Conservation (phyloP, 2,329 filamentous ascomycete genomes). For the Aureobasidium namibiae region DNA sequence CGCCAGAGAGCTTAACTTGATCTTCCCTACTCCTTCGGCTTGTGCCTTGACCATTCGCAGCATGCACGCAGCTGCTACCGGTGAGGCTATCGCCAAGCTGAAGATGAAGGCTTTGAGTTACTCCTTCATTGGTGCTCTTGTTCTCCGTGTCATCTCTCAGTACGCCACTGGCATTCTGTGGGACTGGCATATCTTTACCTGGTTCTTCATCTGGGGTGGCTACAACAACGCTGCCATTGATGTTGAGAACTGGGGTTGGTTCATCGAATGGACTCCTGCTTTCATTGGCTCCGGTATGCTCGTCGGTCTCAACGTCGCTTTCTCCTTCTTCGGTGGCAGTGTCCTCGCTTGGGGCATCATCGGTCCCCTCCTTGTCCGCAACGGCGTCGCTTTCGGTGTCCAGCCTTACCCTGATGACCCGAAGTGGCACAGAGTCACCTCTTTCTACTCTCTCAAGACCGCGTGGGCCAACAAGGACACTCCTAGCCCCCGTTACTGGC, state of each 20-base stretch:
- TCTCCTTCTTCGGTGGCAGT: slow-evolving; percentile 49
- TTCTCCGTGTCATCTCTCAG: slow-evolving; percentile 46
- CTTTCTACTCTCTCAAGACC: slow-evolving; percentile 32
- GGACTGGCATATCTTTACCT: slow-evolving; percentile 29
- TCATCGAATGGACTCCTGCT: slow-evolving; percentile 50
- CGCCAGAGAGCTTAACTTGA: slow-evolving; percentile 48
- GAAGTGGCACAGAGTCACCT: slow-evolving; percentile 36
- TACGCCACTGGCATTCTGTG: slow-evolving; percentile 55
- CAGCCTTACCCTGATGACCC: slow-evolving; percentile 26
- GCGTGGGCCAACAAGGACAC: slow-evolving; percentile 31
- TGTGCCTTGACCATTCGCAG: slow-evolving; percentile 53
- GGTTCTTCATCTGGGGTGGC: slow-evolving; percentile 40
- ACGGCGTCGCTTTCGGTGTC: slow-evolving; percentile 32
- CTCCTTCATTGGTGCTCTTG: slow-evolving; percentile 42
- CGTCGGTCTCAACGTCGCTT: slow-evolving; percentile 49
- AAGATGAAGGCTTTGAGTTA: slow-evolving; percentile 48
- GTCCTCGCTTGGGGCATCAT: slow-evolving; percentile 50
- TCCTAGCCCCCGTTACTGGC: slow-evolving; percentile 44
- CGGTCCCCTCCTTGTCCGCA: slow-evolving; percentile 46
- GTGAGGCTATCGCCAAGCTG: slow-evolving; percentile 43
- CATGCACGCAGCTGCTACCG: slow-evolving; percentile 49
- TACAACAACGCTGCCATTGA: slow-evolving; percentile 42
- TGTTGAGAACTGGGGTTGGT: slow-evolving; percentile 54
- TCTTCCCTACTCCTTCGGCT: slow-evolving; percentile 52
- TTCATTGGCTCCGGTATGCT: slow-evolving; percentile 53